Conservation (phyloP, 345 rosid species). For the Orychophragmus violaceus region DNA sequence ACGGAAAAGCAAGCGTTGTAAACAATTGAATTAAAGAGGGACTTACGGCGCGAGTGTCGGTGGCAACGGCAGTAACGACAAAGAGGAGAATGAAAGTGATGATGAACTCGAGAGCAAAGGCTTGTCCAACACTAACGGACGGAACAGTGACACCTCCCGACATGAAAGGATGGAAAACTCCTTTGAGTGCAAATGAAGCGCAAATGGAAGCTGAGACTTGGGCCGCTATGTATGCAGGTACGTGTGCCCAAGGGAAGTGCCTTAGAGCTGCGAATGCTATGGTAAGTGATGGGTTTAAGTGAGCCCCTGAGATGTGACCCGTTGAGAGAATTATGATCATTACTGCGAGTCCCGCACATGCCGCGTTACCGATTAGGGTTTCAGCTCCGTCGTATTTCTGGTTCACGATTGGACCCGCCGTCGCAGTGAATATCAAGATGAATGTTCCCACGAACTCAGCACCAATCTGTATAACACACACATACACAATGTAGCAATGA, state of each 20-base stretch:
- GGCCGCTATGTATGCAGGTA: constrained; percentile 82
- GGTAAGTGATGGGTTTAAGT: constrained; percentile 87
- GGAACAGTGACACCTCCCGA: constrained; percentile 98
- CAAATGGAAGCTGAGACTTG: constrained; percentile 89
- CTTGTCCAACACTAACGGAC: constrained; percentile 65
- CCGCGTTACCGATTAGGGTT: constrained; percentile 82
- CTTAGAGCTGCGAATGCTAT: constrained; percentile 80
- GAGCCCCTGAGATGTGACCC: constrained; percentile 97
- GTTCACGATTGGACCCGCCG: constrained; percentile 93
- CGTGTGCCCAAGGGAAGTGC: constrained; percentile 94
- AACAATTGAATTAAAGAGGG: neutral
- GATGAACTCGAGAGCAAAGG: constrained; percentile 89
- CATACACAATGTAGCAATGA: neutral
- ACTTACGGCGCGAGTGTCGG: constrained; percentile 94
- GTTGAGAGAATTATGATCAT: constrained; percentile 90
- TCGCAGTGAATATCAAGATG: constrained; percentile 81
- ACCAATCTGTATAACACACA: constrained; percentile 49
- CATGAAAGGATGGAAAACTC: constrained; percentile 75
- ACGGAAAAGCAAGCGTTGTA: neutral
- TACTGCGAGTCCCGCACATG: constrained; percentile 84
- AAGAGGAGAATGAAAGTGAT: constrained; percentile 88
- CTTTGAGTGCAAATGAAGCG: constrained; percentile 91
- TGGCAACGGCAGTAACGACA: constrained; percentile 92
- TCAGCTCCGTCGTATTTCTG: constrained; percentile 72
- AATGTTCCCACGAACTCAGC: constrained; percentile 98